These are phyloP conservation scores for Boletus coccyginus DNA, from an alignment of 768 basidiomycete genomes.

Conservation along the genomic window DNA sequence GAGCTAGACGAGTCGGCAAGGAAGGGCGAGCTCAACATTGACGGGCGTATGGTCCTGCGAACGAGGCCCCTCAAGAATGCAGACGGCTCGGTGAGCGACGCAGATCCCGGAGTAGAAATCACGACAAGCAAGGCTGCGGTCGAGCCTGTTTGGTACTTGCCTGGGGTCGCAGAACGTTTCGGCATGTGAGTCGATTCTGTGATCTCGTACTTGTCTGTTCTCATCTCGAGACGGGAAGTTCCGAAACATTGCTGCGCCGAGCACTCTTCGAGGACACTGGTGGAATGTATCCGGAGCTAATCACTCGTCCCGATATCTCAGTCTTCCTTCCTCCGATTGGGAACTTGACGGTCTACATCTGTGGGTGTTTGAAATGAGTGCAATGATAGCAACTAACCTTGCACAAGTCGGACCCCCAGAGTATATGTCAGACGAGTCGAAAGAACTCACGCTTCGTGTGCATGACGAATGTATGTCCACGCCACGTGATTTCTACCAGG, in stretches of 20 bases:
- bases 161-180: conserved; percentile 92
- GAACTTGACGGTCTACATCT: conserved; percentile 87
- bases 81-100: conserved; percentile 56
- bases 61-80: conserved; percentile 61
- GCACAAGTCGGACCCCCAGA: conserved; percentile 76
- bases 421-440: conserved; percentile 68
- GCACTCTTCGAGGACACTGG: conserved; percentile 95
- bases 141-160: conserved; percentile 95
- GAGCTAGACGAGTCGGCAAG: conserved; percentile 84
- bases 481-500: background rate
- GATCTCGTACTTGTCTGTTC: background rate
- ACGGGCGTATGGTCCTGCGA: conserved; percentile 79
- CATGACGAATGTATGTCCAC: conserved; percentile 86
- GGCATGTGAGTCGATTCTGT: conserved; percentile 61
- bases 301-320: conserved; percentile 94
- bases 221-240: conserved; percentile 39
- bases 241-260: conserved; percentile 82
- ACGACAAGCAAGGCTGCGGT: conserved; percentile 90
- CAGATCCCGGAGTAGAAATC: conserved; percentile 81
- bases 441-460: conserved; percentile 82
- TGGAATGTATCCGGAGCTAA: conserved; percentile 93
- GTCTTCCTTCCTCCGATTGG: conserved; percentile 96
- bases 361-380: conserved; percentile 37
- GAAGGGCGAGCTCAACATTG: conserved; percentile 68
- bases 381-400: background rate